Conservation (phyloP, 2,329 filamentous ascomycete species). For the Penicillium occitanis region DNA sequence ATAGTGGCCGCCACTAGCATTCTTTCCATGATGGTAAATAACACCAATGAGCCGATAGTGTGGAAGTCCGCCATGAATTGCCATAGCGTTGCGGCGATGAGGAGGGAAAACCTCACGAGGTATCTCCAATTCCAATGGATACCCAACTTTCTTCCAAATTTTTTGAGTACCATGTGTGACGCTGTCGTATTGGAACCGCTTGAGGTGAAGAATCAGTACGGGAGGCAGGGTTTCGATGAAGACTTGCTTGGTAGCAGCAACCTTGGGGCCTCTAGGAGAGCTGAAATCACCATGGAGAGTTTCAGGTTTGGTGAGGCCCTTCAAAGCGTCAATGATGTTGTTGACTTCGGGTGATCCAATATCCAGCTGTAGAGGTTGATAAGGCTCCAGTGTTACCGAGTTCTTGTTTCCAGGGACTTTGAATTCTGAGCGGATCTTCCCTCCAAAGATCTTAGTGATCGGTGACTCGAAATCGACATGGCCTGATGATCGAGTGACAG, state of each 20-base stretch:
- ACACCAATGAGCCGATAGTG: constrained; percentile 85
- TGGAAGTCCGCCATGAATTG: constrained; percentile 67
- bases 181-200: constrained; percentile 94
- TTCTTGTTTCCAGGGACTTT: constrained; percentile 82
- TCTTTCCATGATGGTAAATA: constrained; percentile 97
- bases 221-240: constrained; percentile 90
- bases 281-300: constrained; percentile 81
- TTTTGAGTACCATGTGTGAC: constrained; percentile 82
- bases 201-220: constrained; percentile 89
- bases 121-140: constrained; percentile 90
- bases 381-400: constrained; percentile 89
- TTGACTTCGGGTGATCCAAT: constrained; percentile 83
- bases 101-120: constrained; percentile 84
- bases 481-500: constrained; percentile 83
- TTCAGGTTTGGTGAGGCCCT: constrained; percentile 78
- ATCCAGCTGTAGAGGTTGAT: constrained; percentile 90
- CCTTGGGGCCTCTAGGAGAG: constrained; percentile 72
- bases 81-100: constrained; percentile 66
- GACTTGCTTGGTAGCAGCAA: constrained; percentile 85
- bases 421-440: constrained; percentile 84
- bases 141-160: constrained; percentile 97
- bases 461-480: constrained; percentile 71
- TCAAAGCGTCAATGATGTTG: constrained; percentile 89
- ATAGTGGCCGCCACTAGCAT: constrained; percentile 93
- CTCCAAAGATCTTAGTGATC: constrained; percentile 91